Evolutionary conservation across 78 protist genomes (phyloP).

Genomic region (Dictyostelium firmibasis): DNA sequence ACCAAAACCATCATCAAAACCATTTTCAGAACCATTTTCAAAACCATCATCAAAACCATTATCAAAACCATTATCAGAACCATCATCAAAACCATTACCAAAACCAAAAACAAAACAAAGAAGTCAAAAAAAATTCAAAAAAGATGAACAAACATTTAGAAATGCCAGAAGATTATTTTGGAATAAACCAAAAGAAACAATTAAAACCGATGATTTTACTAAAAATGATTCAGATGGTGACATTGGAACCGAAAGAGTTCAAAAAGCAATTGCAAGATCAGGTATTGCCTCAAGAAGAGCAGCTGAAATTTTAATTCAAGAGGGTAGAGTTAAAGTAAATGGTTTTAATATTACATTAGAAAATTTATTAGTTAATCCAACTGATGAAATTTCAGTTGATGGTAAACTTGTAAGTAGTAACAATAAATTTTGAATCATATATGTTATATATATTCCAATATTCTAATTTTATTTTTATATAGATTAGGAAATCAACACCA

Average conservation of each 20-base stretch:
- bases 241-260: slow-evolving; percentile 26
- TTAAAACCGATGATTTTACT: background rate
- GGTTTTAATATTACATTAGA: background rate
- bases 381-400: slow-evolving; percentile 18
- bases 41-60: no score
- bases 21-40: no score
- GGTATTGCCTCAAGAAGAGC: slow-evolving; percentile 68
- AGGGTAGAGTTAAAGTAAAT: slow-evolving; percentile 57
- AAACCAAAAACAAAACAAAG: no score
- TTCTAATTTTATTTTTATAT: background rate
- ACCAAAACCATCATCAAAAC: no score
- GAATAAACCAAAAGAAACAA: background rate
- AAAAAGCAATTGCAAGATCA: slow-evolving; percentile 35
- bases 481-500: background rate
- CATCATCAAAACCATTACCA: no score
- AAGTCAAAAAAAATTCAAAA: background rate
- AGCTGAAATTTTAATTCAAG: slow-evolving; percentile 39
- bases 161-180: background rate
- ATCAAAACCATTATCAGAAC: no score
- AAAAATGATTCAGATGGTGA: background rate
- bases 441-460: background rate
- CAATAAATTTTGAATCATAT: no score
- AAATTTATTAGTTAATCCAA: background rate
- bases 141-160: no score
- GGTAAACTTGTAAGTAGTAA: background rate